Base-by-base conservation (phyloP, 495 filamentous ascomycete genomes). In the Bacidia rubella region DNA sequence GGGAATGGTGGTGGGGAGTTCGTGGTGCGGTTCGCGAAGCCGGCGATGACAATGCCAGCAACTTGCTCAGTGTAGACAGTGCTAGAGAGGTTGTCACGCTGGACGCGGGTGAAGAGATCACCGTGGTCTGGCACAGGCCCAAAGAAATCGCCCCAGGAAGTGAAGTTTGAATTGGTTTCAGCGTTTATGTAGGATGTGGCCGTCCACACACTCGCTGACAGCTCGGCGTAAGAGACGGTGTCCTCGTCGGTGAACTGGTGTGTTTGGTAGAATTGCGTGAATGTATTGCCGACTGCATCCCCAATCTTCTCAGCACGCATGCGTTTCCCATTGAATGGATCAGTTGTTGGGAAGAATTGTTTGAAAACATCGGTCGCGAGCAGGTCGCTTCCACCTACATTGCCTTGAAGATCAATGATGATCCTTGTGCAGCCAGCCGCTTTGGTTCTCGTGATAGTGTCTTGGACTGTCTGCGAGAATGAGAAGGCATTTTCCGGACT, bases 61-160 rank as follows among this genome's bases (percentile, higher is more conserved):
- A 58, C 58, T 12, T 41, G 48, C 38, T 51, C 59, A 15, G 71
- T 67, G 41, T 72, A 72, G 12, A 68, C 41, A n/a, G 62, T 63
- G 57, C 71, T 70, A 49, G 74, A 70, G 20, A 78, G 63, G 49
- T 77, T 74, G 54, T 76, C 71, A 0, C 65, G 62, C 57, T 77
- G 65, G 46, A 35, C 63, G 11, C 65, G 66, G 17, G 75, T 74
- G 57, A 72, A 77, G 11, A 65, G 56, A 51, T 75, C 72, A 0
- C 65, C 69, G 20, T 72, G 56, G 27, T 66, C 54, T 0, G 56
- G 25, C 29, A 70, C 55, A 15, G 74, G 74, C 0, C 76, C 75
- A 54, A 68, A 77, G 41, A 75, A 68, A 35, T 81, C 72, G 5
- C 62, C 56, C 78, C 75, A 82, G 2, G 71, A 75, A 4, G 60